A percentile compares a stretch with the other conserved stretches of the same genome.
Evolutionary conservation across 1,284 basidiomycete genomes (phyloP).

Genomic region (Malassezia pachydermatis): DNA sequence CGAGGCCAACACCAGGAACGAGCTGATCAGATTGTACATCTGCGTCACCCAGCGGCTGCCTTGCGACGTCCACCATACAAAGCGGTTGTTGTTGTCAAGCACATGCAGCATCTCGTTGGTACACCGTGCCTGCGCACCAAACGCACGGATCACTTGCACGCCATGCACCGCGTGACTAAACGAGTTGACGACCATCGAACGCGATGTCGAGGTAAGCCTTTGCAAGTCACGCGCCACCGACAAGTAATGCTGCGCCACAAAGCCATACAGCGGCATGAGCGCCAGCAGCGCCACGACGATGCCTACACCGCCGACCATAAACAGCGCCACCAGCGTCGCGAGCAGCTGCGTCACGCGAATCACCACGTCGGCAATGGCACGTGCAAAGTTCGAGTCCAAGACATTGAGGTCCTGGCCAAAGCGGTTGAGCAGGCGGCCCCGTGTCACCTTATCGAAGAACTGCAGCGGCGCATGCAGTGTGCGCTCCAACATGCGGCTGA

Average conservation of each 20-base stretch:
- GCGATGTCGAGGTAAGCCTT: slow-evolving; percentile 39
- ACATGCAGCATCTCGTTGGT: slow-evolving; percentile 49
- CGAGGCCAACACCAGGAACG: slow-evolving; percentile 51
- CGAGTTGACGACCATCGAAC: slow-evolving; percentile 46
- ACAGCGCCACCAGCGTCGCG: slow-evolving; percentile 35
- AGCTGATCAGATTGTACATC: slow-evolving; percentile 50
- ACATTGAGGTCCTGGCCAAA: slow-evolving; percentile 52
- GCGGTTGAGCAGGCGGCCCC: slow-evolving; percentile 53
- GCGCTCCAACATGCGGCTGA: slow-evolving; percentile 24
- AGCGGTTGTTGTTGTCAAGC: slow-evolving; percentile 50
- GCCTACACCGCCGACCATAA: slow-evolving; percentile 33
- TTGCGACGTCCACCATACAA: slow-evolving; percentile 26
- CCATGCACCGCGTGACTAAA: slow-evolving; percentile 49
- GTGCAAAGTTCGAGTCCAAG: slow-evolving; percentile 50
- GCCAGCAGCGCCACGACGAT: slow-evolving; percentile 50
- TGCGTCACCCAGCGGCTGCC: slow-evolving; percentile 25
- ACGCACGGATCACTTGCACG: slow-evolving; percentile 53
- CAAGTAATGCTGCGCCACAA: slow-evolving; percentile 51
- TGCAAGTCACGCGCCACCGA: slow-evolving; percentile 51
- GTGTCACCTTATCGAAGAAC: slow-evolving; percentile 37
- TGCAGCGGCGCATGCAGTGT: slow-evolving; percentile 30
- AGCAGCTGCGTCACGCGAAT: slow-evolving; percentile 43
- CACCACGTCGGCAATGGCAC: slow-evolving; percentile 8
- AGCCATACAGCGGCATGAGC: slow-evolving; percentile 50
- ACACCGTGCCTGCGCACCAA: slow-evolving; percentile 52